Evolutionary conservation across 805 yeast species (phyloP).

Genomic region (Millerago galiae): DNA sequence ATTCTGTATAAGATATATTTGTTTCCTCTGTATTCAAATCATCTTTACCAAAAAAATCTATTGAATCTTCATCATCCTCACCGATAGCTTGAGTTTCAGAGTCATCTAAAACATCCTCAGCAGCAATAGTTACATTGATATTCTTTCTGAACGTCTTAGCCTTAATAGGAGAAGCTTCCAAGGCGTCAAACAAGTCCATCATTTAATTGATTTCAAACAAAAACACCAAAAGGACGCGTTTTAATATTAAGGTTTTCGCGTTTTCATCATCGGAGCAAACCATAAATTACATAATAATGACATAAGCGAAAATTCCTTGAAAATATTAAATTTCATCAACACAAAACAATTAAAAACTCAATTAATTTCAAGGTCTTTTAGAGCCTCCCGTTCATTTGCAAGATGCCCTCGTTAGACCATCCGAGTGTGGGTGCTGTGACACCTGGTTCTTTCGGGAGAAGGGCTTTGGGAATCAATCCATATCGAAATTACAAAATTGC

Average conservation of each 20-base stretch:
- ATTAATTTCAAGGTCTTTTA: not conserved
- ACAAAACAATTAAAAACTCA: not conserved
- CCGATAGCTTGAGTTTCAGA: conserved; percentile 1
- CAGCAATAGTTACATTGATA: conserved; percentile 6
- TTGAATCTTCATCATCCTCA: conserved; percentile 1
- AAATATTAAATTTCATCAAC: not conserved
- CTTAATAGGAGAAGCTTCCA: conserved; percentile 11
- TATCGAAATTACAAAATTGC: conserved; percentile 54
- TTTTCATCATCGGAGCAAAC: not conserved
- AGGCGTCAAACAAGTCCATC: conserved; percentile 20
- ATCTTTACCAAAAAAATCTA: not conserved
- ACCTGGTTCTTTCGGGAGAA: conserved; percentile 11
- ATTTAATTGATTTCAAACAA: not conserved
- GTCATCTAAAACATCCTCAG: not conserved
- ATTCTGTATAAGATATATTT: not conserved
- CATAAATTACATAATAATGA: not conserved
- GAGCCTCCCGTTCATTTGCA: not conserved
- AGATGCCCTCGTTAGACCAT: conserved; percentile 16
- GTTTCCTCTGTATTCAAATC: not conserved
- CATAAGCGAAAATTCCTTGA: not conserved
- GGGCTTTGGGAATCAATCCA: conserved; percentile 1
- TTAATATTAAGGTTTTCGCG: not conserved
- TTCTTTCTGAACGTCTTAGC: conserved; percentile 18
- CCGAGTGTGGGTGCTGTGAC: conserved; percentile 15
- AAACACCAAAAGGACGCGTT: not conserved